Evolutionary conservation across 2,329 filamentous ascomycete genomes (phyloP), one percentile per base, ranked within the genome.

Genomic region (Beauveria asiatica): DNA sequence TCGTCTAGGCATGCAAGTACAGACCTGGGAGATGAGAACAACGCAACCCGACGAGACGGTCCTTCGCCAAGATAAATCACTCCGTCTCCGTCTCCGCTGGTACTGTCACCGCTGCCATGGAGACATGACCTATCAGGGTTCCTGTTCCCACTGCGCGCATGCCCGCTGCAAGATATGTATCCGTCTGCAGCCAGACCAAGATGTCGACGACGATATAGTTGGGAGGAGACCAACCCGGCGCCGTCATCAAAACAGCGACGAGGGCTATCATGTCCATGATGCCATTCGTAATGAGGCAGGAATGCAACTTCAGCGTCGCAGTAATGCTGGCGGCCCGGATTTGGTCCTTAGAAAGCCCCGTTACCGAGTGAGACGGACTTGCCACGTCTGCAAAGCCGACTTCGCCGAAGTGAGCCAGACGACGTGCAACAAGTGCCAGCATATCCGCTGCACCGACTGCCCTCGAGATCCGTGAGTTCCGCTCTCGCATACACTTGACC

Each of bases 81-180:
- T 91, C 65, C 85, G 88, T 61, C 88, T 92, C 82, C 85, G 89
- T 58, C 83, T 92, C 57, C 88, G 89, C 71, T 84, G 87, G 65
- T 86, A 83, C 64, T 97, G 92, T 73, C 92, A 96, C 74, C 81
- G 83, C 65, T 97, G 92, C 76, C 83, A 86, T 61, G 83, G 87
- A 16, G 82, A 83, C 25, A 96, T 93, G 71, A 86, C 88, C 60
- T 73, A 82, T 21, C 83, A 87, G 67, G 91, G 87, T 74, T 79
- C 87, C 62, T 96, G 92, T 74, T 73, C 80, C 64, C 83, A 83
- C 65, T 97, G 92, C 76, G 81, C 88, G 66, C 92, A 97, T 74
- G 78, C 79, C 51, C 84, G 90, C 65, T 97, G 92, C 82, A 88
- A 84, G 69, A 85, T 88, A 68, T 97, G 92, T 72, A 83, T 85